Percentiles rank a stretch among this genome's conserved stretches.
These are phyloP conservation scores for Chenopodium formosanum DNA, from an alignment of 148 eudicot species.

Conservation along the genomic window DNA sequence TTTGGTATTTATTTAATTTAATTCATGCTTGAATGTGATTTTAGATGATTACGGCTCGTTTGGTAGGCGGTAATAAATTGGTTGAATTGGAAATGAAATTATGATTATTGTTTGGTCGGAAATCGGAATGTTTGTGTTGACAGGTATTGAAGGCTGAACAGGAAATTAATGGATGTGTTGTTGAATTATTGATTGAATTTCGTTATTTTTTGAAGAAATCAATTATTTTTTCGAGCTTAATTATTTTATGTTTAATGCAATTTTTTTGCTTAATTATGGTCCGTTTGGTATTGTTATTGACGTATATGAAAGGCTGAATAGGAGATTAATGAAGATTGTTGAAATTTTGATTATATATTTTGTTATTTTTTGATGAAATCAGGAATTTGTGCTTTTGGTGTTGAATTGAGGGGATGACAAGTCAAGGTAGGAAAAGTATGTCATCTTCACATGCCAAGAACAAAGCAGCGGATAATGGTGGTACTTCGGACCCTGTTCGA, in stretches of 20 bases:
- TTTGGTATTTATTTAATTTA: no score
- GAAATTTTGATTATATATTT: neutral
- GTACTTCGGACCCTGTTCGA: slow-evolving; percentile 28
- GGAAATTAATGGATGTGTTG: no score
- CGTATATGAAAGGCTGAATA: neutral
- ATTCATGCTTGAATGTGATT: no score
- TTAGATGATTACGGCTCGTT: no score
- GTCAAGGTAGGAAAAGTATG: slow-evolving; percentile 47
- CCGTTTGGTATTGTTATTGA: neutral
- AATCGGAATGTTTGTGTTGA: no score
- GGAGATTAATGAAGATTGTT: neutral
- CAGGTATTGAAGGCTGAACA: no score
- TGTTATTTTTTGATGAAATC: neutral
- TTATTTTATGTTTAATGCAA: neutral
- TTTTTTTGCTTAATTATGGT: neutral
- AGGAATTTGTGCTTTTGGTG: neutral
- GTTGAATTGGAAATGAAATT: no score
- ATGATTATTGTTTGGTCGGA: no score
- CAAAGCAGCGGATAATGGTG: slow-evolving; percentile 41
- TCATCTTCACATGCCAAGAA: slow-evolving; percentile 38
- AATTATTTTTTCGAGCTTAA: neutral
- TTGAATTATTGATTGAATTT: no score
- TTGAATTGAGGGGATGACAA: slow-evolving; percentile 32
- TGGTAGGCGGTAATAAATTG: neutral
- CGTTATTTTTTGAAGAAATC: no score